Percentiles rank a stretch among this genome's conserved stretches.
phyloP scores from a whole-genome alignment of 2,329 filamentous ascomycete species.

The Penicillium sp. region DNA sequence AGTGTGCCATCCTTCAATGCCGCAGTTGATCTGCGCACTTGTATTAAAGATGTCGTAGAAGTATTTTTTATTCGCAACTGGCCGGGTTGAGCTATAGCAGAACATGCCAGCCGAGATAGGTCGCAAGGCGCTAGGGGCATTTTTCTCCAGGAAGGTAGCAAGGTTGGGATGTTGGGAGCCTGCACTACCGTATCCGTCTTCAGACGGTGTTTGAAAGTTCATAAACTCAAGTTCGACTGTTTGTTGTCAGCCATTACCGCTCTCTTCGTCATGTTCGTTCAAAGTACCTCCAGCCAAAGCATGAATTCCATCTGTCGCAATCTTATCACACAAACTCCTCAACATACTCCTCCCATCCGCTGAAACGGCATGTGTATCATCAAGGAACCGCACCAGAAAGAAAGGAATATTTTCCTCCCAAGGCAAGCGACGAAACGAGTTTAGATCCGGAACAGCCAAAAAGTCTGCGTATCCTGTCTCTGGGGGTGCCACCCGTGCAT shows the following conservation, averaged over 20 bases:
- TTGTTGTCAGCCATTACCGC: background rate
- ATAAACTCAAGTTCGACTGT: constrained; percentile 85
- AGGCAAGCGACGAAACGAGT: constrained; percentile 74
- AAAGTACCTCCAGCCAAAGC: constrained; percentile 81
- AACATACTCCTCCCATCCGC: constrained; percentile 77
- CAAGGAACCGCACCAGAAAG: constrained; percentile 76
- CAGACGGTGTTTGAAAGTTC: constrained; percentile 30
- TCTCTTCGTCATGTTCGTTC: background rate
- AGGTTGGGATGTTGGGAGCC: constrained; percentile 77
- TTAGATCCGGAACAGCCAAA: constrained; percentile 74
- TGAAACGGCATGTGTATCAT: constrained; percentile 69
- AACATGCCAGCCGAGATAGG: constrained; percentile 92
- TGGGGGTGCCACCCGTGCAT: constrained; percentile 73
- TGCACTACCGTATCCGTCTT: constrained; percentile 52
- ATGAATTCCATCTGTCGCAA: constrained; percentile 65
- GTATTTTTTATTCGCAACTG: constrained; percentile 84
- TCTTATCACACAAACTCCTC: constrained; percentile 63
- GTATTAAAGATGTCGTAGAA: constrained; percentile 83
- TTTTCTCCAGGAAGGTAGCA: constrained; percentile 68
- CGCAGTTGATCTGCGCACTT: constrained; percentile 71
- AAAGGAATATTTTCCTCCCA: constrained; percentile 86
- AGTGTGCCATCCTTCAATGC: constrained; percentile 90
- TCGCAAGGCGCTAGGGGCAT: constrained; percentile 68
- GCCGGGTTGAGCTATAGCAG: constrained; percentile 81
- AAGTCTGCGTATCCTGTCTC: constrained; percentile 86